Base-by-base conservation (phyloP, 2,329 filamentous ascomycete species). In the Chaetomium globosum region DNA sequence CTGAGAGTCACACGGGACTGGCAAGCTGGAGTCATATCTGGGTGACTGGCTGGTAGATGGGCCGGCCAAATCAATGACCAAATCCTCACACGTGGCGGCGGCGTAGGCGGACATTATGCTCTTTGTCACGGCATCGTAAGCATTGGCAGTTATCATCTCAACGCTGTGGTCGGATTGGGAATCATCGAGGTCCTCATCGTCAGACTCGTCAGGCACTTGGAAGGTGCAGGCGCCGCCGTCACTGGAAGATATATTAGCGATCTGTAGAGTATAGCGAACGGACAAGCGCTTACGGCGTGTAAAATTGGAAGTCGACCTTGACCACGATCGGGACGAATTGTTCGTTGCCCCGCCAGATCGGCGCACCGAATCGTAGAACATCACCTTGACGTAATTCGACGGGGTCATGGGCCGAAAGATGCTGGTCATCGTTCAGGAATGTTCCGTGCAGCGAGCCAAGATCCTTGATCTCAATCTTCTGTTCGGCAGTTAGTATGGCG, bases 381-480 rank as follows among this genome's bases (percentile, higher is more conserved):
- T 80, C 79, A 4, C 78, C 78, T n/a, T 73, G 68, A 4, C 67
- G 66, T 1, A 82, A 58, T 36, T 71, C 65, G 0, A 67, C 61
- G 0, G 36, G 19, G 2, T 71, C 49, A 7, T 72, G 59, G 1
- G 64, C 60, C 0, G 58, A 19, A 2, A 81, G 48, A 19, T 66
- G 68, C 0, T 66, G 63, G 39, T 62, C 64, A 2, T 75, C 69
- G 62, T 82, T 84, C 51, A 80, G 68, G 48, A 76, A 83, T 0
- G 84, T 85, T 0, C 84, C 84, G 65, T 87, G 84, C 1, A 85
- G 78, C 0, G 84, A 86, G 1, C 77, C 76, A 0, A 74, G 71
- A 61, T 87, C 84, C 31, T 73, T 76, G 46, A 86, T 72, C 51
- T 74, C 76, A 0, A 86, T 71, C 28, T 72, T 73, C 83, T 86